Base-by-base conservation (phyloP, 305 asterid species). In the Fraxinus sp. region DNA sequence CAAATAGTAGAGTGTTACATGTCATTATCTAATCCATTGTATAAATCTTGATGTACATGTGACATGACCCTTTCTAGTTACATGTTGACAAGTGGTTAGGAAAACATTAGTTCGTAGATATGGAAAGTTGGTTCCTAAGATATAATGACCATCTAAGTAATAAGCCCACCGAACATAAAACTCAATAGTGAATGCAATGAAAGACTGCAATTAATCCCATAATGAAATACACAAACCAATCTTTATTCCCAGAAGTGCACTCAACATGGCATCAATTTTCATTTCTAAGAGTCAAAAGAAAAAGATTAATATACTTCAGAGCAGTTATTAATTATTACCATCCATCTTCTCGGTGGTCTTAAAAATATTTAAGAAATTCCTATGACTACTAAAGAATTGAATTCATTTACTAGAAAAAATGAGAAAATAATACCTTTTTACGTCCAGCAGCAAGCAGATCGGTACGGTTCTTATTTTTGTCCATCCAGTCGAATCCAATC, bases 401-500 rank as follows among this genome's bases (percentile, higher is more conserved):
- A 33, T 28, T 6, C 52, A 2, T 72, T 22, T 2, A 11, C 62
- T 49, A 3, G 22, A 8, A 16, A 46, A 30, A 5, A 30, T 28
- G 37, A 33, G 37, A 24, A 22, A 46, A 7, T 28, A 6, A 28
- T 83, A 95, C 99, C 98, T 88, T 96, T 85, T 94, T 90, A 84
- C 98, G 95, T 78, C 99, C 99, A 18, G 97, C 97, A 66, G 97
- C 97, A 52, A 93, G 94, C 86, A 96, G 91, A 89, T 96, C 99
- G 88, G 94, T 89, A 22, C 97, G 92, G 90, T 83, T 92, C 83
- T 94, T 95, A 74, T 92, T 93, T 87, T 94, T 94, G 78, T 93
- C 97, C 99, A 96, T 94, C 86, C 81, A 85, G 46, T 39, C 46
- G 46, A 39, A 88, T 86, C 89, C 80, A 84, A 87, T 88, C 85